These are phyloP conservation scores for Jacaranda copaia DNA, from an alignment of 257 asterid genomes.

Conservation along the genomic window DNA sequence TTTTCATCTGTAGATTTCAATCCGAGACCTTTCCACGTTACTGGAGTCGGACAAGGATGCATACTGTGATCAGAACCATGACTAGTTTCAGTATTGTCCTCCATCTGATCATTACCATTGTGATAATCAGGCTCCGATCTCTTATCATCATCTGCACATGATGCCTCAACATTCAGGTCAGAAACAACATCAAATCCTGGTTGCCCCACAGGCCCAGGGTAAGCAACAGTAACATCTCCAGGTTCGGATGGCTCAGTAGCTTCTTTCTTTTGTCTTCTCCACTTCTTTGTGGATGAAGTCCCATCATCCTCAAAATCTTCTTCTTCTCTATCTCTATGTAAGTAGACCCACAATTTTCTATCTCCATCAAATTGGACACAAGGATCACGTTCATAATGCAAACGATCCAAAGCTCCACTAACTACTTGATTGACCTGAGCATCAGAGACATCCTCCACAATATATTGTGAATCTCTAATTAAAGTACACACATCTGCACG, in stretches of 20 bases:
- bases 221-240: conserved; percentile 70
- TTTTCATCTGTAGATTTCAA: conserved; percentile 57
- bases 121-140: conserved; percentile 54
- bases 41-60: conserved; percentile 44
- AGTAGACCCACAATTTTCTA: conserved; percentile 93
- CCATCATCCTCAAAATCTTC: conserved; percentile 99
- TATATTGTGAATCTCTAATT: conserved; percentile 94
- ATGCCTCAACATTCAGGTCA: conserved; percentile 70
- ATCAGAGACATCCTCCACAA: conserved; percentile 93
- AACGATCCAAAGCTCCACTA: conserved; percentile 96
- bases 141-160: conserved; percentile 67
- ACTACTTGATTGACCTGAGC: conserved; percentile 96
- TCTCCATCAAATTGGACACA: conserved; percentile 97
- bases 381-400: conserved; percentile 98
- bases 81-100: conserved; percentile 56
- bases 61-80: conserved; percentile 48
- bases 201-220: conserved; percentile 59
- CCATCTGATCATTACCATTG: conserved; percentile 60
- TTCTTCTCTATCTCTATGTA: conserved; percentile 94
- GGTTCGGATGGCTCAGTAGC: conserved; percentile 73
- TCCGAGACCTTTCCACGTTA: conserved; percentile 56
- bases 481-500: conserved; percentile 96
- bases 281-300: conserved; percentile 96
- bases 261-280: conserved; percentile 97
- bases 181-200: conserved; percentile 68